Evolutionary conservation across 2,329 filamentous ascomycete genomes (phyloP).

Genomic region (Claviceps africana): DNA sequence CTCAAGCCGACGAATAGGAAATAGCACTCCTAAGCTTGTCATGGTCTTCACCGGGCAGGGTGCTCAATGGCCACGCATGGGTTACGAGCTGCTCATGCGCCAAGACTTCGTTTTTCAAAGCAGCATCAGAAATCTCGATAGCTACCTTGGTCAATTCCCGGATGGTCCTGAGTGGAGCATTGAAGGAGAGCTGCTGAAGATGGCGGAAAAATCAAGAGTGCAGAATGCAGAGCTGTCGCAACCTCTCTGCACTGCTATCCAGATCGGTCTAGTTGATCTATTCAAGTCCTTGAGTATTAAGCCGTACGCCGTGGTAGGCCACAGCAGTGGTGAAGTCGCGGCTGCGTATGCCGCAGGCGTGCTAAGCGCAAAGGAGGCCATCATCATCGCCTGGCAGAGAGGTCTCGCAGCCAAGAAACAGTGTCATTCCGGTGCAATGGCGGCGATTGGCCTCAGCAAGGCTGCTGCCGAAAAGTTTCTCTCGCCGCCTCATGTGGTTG

Average conservation of each 20-base stretch:
- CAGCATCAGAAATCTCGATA: too few relatives aligned
- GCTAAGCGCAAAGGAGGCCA: conserved; percentile 10
- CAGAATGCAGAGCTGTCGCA: neutral
- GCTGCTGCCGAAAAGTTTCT: conserved; percentile 11
- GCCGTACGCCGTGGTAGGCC: conserved; percentile 14
- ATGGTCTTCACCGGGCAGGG: conserved; percentile 22
- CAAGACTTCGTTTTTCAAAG: too few relatives aligned
- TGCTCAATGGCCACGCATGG: conserved; percentile 15
- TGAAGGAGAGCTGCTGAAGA: neutral
- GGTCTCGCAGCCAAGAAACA: conserved; percentile 10
- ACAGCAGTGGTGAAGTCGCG: conserved; percentile 21
- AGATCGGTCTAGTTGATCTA: conserved; percentile 21
- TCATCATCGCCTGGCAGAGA: conserved; percentile 12
- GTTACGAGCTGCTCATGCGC: neutral
- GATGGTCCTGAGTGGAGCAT: neutral
- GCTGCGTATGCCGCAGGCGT: conserved; percentile 19
- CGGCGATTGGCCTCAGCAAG: conserved; percentile 20
- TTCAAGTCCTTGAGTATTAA: conserved; percentile 13
- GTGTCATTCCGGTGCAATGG: conserved; percentile 16
- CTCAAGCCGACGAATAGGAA: neutral
- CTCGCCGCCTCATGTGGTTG: conserved; percentile 8
- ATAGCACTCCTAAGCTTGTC: conserved; percentile 1
- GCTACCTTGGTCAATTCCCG: neutral
- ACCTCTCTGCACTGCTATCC: conserved; percentile 22
- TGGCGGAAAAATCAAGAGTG: neutral